Base-by-base conservation (phyloP, 139 green algal species). In the Protoeuglena noctilucae region DNA sequence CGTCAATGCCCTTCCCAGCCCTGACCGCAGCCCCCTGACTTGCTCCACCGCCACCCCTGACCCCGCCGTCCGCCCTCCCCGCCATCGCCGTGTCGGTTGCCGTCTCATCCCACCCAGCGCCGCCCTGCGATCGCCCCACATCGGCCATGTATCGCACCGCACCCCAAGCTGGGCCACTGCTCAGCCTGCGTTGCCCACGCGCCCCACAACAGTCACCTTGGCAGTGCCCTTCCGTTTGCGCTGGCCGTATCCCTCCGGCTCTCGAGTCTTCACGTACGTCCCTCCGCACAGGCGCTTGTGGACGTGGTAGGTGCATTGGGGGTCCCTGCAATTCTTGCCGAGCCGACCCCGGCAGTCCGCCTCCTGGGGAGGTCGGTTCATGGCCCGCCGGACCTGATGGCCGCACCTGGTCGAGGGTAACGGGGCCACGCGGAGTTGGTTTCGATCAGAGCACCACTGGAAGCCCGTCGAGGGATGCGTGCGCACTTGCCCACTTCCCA, bases 361-460 rank as follows among this genome's bases (percentile, higher is more conserved):
- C 54, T 65, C 55, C 51, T 86, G 78, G 28, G 78, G 78, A 19
- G 46, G 48, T 4, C 78, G 59, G 67, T 87, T 87, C 57, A 74
- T 80, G 49, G 78, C 57, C 1, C 78, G 57, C 63, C 77, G 76
- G 22, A 84, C 62, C 26, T 68, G 16, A 48, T 70, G 56, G 22
- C 52, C 54, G 54, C 72, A 83, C 18, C 48, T 66, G n/a, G n/a
- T n/a, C n/a, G n/a, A n/a, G n/a, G n/a, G n/a, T n/a, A n/a, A n/a
- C n/a, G n/a, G n/a, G n/a, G n/a, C n/a, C n/a, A n/a, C n/a, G n/a
- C n/a, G n/a, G n/a, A n/a, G n/a, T n/a, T n/a, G n/a, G n/a, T n/a
- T n/a, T n/a, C n/a, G n/a, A n/a, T n/a, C n/a, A n/a, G n/a, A n/a
- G n/a, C n/a, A n/a, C n/a, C n/a, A n/a, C n/a, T n/a, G n/a, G n/a